Percentiles rank a stretch among this genome's conserved stretches.
phyloP scores from a whole-genome alignment of 163 green algal species.

The Volvox carteri region DNA sequence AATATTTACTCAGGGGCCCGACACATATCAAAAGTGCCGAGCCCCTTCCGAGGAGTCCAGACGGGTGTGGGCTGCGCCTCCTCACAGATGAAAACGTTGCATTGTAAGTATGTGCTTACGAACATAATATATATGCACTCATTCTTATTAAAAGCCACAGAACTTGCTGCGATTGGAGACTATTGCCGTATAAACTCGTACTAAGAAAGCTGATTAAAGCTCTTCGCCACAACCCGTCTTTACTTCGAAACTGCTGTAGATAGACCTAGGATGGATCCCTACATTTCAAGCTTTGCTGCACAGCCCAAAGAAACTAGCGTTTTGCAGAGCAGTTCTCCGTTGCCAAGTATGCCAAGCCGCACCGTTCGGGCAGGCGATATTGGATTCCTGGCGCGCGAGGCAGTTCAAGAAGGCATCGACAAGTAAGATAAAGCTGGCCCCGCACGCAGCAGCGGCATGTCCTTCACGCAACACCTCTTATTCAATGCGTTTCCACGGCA shows the following conservation, averaged over 20 bases:
- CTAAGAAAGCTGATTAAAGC: background rate
- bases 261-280: background rate
- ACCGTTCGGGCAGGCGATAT: constrained; percentile 29
- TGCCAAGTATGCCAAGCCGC: constrained; percentile 13
- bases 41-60: constrained; percentile 15
- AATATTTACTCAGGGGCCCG: constrained; percentile 32
- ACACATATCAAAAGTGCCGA: constrained; percentile 36
- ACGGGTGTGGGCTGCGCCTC: constrained; percentile 4
- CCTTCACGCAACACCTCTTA: background rate
- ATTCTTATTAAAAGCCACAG: background rate
- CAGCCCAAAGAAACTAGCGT: background rate
- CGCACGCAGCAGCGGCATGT: background rate
- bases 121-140: background rate
- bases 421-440: background rate
- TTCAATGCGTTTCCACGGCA: background rate
- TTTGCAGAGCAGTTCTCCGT: background rate
- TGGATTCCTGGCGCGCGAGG: constrained; percentile 27
- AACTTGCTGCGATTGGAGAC: background rate
- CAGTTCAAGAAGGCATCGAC: constrained; percentile 16
- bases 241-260: background rate
- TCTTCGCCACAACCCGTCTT: background rate
- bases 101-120: background rate
- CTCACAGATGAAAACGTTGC: background rate
- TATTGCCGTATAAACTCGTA: background rate
- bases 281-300: background rate